A percentile compares a stretch with the other conserved stretches of the same genome.
These are phyloP conservation scores for Cornus suecica DNA, from an alignment of 148 eudicot genomes.

Conservation along the genomic window DNA sequence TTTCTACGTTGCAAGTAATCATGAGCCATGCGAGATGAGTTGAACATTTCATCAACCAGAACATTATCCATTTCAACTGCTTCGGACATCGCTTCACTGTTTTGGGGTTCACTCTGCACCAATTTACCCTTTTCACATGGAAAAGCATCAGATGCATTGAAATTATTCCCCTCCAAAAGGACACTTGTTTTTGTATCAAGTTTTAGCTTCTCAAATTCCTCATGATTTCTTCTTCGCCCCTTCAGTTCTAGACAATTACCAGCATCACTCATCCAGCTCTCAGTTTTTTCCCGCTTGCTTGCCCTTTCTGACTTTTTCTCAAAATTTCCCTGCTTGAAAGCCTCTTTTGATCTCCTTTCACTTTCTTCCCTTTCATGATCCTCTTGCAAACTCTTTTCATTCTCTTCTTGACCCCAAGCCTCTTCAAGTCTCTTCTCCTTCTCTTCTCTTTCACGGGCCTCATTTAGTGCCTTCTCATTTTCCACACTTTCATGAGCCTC, in stretches of 20 bases:
- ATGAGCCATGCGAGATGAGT: constrained; percentile 20
- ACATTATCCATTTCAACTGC: constrained; percentile 26
- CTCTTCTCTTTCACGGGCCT: constrained; percentile 19
- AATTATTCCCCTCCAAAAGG: constrained; percentile 17
- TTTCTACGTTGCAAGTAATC: constrained; percentile 22
- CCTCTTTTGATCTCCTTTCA: constrained; percentile 27
- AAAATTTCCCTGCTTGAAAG: constrained; percentile 20
- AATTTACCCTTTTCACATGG: constrained; percentile 19
- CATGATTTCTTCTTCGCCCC: constrained; percentile 5
- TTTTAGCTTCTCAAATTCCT: constrained; percentile 12
- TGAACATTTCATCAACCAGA: constrained; percentile 22
- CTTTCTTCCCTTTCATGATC: constrained; percentile 22
- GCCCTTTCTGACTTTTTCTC: constrained; percentile 18
- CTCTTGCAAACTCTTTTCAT: constrained; percentile 22
- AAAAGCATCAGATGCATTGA: constrained; percentile 27
- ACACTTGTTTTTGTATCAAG: constrained; percentile 17
- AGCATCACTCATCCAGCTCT: constrained; percentile 10
- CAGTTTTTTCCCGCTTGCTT: constrained; percentile 19
- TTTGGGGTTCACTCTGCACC: constrained; percentile 11
- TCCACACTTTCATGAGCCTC: constrained; percentile 24
- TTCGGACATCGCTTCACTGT: constrained; percentile 21
- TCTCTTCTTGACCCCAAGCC: constrained; percentile 21
- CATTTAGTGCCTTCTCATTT: constrained; percentile 19
- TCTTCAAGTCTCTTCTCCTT: constrained; percentile 24
- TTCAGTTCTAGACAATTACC: constrained; percentile 11